These are phyloP conservation scores for Fusarium hostae DNA, from an alignment of 2,329 filamentous ascomycete genomes.

Conservation along the genomic window DNA sequence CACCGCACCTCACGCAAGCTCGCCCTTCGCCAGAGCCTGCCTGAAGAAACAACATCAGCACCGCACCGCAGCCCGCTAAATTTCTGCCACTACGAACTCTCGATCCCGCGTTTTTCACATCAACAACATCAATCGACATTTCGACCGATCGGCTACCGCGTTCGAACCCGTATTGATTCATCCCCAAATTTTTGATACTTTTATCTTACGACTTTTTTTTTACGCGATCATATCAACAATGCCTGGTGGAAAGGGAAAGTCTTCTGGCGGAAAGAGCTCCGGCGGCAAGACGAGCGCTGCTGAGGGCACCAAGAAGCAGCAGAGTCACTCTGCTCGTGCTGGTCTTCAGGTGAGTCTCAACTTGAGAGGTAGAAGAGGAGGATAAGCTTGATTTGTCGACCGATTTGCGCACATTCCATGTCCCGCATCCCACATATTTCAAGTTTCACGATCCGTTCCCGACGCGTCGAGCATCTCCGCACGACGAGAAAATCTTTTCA, in stretches of 20 bases:
- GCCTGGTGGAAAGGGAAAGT: conserved; percentile 94
- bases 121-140: conserved; percentile 42
- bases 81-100: conserved; percentile 45
- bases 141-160: conserved; percentile 36
- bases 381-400: conserved; percentile 23
- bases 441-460: conserved; percentile 32
- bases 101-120: conserved; percentile 44
- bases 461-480: conserved; percentile 44
- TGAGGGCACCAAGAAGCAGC: conserved; percentile 82
- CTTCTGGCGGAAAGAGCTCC: conserved; percentile 85
- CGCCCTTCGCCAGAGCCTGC: conserved; percentile 33
- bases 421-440: conserved; percentile 43
- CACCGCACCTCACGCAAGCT: conserved; percentile 20
- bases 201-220: conserved; percentile 39
- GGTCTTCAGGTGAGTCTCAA: conserved; percentile 84
- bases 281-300: conserved; percentile 77
- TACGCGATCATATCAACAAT: conserved; percentile 55
- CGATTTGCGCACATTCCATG: conserved; percentile 42
- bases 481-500: conserved; percentile 37
- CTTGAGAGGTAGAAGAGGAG: conserved; percentile 5
- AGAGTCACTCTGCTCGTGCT: conserved; percentile 95
- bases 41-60: conserved; percentile 46
- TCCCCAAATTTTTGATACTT: conserved; percentile 25
- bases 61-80: conserved; percentile 43
- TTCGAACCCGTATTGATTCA: conserved; percentile 37